These are phyloP conservation scores for Plasmopara halstedii DNA, from an alignment of 352 stramenopile species.

Conservation along the genomic window DNA sequence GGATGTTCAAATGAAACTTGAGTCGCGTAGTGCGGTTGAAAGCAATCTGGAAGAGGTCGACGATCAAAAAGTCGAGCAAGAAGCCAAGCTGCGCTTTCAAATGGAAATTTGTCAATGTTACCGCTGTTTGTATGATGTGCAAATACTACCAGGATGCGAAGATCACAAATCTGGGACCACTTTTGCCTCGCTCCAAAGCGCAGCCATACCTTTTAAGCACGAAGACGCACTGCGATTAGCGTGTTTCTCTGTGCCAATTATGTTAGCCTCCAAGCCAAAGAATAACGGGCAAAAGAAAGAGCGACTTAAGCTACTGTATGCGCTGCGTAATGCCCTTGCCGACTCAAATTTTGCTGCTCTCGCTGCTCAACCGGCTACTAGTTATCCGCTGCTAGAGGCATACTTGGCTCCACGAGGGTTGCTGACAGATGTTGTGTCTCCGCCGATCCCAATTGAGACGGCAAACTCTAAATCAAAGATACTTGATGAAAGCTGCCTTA, in stretches of 20 bases:
- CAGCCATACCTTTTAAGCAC: conserved; percentile 13
- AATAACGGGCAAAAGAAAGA: conserved; percentile 74
- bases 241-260: conserved; percentile 50
- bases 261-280: conserved; percentile 45
- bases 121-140: conserved; percentile 64
- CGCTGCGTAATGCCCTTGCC: conserved; percentile 38
- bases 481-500: conserved; percentile 25
- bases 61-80: conserved; percentile 1
- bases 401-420: conserved; percentile 35
- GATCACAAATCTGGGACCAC: conserved; percentile 53
- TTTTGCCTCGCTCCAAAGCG: conserved; percentile 26
- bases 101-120: conserved; percentile 57
- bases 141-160: conserved; percentile 42
- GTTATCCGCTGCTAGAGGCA: conserved; percentile 11
- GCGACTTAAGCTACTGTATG: conserved; percentile 52
- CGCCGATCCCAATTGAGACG: conserved; percentile 11
- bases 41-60: conserved; percentile 7
- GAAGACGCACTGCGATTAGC: conserved; percentile 27
- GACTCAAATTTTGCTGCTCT: conserved; percentile 18
- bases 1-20: conserved; percentile 4
- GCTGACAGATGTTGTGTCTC: conserved; percentile 18
- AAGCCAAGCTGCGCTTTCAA: conserved; percentile 30
- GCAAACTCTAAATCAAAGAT: not conserved
- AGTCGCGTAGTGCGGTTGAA: not conserved
- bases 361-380: conserved; percentile 4